Evolutionary conservation across 345 rosid species (phyloP).

Genomic region (Melastoma malabathricum): DNA sequence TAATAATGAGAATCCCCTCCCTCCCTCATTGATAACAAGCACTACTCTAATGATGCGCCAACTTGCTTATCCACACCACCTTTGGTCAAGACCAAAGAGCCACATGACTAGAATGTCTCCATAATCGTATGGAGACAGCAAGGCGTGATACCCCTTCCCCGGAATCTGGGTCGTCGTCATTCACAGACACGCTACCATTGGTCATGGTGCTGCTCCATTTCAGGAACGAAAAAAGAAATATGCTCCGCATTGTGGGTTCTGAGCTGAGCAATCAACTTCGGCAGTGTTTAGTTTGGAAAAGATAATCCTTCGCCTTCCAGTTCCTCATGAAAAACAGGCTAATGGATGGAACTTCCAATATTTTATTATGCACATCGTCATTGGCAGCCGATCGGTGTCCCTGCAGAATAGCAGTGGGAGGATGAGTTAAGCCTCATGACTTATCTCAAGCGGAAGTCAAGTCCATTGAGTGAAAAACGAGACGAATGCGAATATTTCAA

Average conservation of each 20-base stretch:
- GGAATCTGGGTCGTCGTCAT: too few relatives aligned
- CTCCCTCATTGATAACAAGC: too few relatives aligned
- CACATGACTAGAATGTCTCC: too few relatives aligned
- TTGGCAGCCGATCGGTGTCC: conserved; percentile 30
- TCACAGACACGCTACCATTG: too few relatives aligned
- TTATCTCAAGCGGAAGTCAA: neutral
- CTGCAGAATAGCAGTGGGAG: conserved; percentile 19
- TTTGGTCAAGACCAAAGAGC: too few relatives aligned
- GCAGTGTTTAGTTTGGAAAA: conserved; percentile 47
- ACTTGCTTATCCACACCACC: too few relatives aligned
- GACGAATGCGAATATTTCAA: neutral
- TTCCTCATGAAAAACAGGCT: conserved; percentile 54
- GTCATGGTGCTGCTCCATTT: neutral
- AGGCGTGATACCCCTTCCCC: too few relatives aligned
- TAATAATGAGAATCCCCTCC: too few relatives aligned
- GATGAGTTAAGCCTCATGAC: neutral
- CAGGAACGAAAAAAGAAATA: neutral
- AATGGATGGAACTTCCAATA: conserved; percentile 20
- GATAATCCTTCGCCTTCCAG: conserved; percentile 71
- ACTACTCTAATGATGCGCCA: too few relatives aligned
- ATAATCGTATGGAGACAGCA: too few relatives aligned
- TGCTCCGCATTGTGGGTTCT: too few relatives aligned
- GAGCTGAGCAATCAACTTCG: conserved; percentile 17
- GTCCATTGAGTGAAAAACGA: neutral
- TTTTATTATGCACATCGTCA: conserved; percentile 12